Conservation (phyloP, 2,329 filamentous ascomycete genomes). For the Trichoderma asperellum region DNA sequence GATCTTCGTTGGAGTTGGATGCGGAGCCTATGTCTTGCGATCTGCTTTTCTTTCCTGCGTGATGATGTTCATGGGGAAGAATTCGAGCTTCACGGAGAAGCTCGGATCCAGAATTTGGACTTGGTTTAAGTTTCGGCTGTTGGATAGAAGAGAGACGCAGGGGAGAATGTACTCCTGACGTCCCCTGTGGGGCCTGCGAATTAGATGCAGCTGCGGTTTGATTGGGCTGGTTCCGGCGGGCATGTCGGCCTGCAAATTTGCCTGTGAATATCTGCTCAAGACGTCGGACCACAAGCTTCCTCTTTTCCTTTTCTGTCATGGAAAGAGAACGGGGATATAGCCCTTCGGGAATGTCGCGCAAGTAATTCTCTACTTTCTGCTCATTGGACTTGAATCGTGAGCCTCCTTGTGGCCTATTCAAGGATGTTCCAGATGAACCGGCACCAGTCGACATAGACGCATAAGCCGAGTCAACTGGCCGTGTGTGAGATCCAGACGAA, state of each 20-base stretch:
- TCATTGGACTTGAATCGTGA: conserved; percentile 51
- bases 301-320: conserved; percentile 74
- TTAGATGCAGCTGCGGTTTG: conserved; percentile 32
- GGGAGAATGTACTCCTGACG: conserved; percentile 38
- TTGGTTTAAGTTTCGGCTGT: neutral
- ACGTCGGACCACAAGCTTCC: conserved; percentile 74
- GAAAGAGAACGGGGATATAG: conserved; percentile 63
- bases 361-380: conserved; percentile 68
- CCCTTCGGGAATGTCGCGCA: conserved; percentile 72
- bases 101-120: conserved; percentile 36
- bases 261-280: conserved; percentile 84
- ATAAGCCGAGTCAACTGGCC: conserved; percentile 65
- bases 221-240: conserved; percentile 31
- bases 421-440: conserved; percentile 48
- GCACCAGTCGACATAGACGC: conserved; percentile 66
- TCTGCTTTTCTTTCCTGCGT: conserved; percentile 44
- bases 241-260: conserved; percentile 55
- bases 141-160: conserved; percentile 19
- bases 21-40: conserved; percentile 51
- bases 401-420: conserved; percentile 44
- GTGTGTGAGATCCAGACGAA: conserved; percentile 56
- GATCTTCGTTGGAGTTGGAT: conserved; percentile 54
- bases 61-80: conserved; percentile 37
- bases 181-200: conserved; percentile 31
- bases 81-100: conserved; percentile 56